Evolutionary conservation across 352 stramenopile species (phyloP).

Genomic region (Globisporangium sylvaticum): DNA sequence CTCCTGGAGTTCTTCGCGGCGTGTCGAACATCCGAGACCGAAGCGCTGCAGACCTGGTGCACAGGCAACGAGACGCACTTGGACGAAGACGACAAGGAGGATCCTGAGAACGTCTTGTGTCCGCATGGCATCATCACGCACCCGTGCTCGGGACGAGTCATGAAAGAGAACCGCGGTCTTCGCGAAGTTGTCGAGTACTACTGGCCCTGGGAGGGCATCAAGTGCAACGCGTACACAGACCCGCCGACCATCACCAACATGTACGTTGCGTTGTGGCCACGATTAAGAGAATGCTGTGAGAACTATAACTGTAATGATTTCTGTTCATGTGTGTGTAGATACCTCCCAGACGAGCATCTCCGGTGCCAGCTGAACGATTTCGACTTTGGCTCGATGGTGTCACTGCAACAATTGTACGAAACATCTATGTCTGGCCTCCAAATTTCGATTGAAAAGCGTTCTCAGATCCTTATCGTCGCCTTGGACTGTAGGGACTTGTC

Average conservation of each 20-base stretch:
- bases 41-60: slow-evolving; percentile 59
- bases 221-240: slow-evolving; percentile 58
- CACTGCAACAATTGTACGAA: slow-evolving; percentile 70
- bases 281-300: not conserved
- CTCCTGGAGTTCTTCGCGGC: slow-evolving; percentile 44
- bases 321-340: slow-evolving; percentile 23
- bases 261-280: slow-evolving; percentile 20
- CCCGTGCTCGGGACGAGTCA: slow-evolving; percentile 55
- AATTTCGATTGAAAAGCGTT: too few relatives aligned
- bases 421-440: too few relatives aligned
- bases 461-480: not conserved
- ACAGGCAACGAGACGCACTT: slow-evolving; percentile 29
- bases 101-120: slow-evolving; percentile 26
- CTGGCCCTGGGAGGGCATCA: slow-evolving; percentile 72
- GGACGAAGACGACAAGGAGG: slow-evolving; percentile 10
- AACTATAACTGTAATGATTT: too few relatives aligned
- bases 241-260: slow-evolving; percentile 71
- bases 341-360: slow-evolving; percentile 45
- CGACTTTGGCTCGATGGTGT: slow-evolving; percentile 62
- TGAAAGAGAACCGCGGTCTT: slow-evolving; percentile 25
- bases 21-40: slow-evolving; percentile 43
- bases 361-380: slow-evolving; percentile 45
- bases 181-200: slow-evolving; percentile 29
- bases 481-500: slow-evolving; percentile 41
- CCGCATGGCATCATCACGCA: slow-evolving; percentile 49